phyloP scores from a whole-genome alignment of 495 filamentous ascomycete species.

The Ramalina intermedia region DNA sequence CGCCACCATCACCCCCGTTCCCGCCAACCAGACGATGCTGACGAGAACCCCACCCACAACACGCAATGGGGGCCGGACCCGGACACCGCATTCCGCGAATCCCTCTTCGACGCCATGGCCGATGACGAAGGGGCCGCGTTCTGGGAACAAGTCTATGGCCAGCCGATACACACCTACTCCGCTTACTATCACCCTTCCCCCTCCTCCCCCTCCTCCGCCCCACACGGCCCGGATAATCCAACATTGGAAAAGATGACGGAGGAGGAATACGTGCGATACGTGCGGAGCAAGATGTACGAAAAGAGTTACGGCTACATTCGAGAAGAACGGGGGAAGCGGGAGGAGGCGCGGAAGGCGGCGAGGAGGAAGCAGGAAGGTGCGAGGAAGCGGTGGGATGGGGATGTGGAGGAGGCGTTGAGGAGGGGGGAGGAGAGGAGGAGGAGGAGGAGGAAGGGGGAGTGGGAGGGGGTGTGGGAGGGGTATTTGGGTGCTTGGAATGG shows the following conservation, averaged over 20 bases:
- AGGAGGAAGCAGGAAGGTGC: constrained; percentile 27
- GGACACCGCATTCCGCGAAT: constrained; percentile 72
- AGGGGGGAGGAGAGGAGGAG: constrained; percentile 34
- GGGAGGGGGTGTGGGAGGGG: constrained; percentile 43
- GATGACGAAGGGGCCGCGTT: constrained; percentile 93
- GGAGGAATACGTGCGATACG: constrained; percentile 76
- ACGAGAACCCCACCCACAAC: constrained; percentile 3
- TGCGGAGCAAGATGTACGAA: constrained; percentile 86
- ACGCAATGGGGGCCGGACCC: constrained; percentile 25
- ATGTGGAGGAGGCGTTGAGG: constrained; percentile 38
- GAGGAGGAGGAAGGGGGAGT: constrained; percentile 29
- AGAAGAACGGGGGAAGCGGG: constrained; percentile 47
- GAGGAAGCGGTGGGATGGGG: constrained; percentile 27
- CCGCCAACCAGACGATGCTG: constrained; percentile 11
- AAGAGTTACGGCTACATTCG: constrained; percentile 53
- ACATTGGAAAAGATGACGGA: constrained; percentile 78
- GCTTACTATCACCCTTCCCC: constrained; percentile 25
- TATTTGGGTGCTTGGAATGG: constrained; percentile 52
- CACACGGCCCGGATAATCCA: constrained; percentile 24
- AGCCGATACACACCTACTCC: constrained; percentile 64
- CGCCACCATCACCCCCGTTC: constrained; percentile 19
- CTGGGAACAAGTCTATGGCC: constrained; percentile 90
- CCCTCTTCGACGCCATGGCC: constrained; percentile 96
- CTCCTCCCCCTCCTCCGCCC: constrained; percentile 18
- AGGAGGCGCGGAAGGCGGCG: constrained; percentile 35